phyloP scores from a whole-genome alignment of 2,329 filamentous ascomycete genomes.

The Botrytis hyacinthi region DNA sequence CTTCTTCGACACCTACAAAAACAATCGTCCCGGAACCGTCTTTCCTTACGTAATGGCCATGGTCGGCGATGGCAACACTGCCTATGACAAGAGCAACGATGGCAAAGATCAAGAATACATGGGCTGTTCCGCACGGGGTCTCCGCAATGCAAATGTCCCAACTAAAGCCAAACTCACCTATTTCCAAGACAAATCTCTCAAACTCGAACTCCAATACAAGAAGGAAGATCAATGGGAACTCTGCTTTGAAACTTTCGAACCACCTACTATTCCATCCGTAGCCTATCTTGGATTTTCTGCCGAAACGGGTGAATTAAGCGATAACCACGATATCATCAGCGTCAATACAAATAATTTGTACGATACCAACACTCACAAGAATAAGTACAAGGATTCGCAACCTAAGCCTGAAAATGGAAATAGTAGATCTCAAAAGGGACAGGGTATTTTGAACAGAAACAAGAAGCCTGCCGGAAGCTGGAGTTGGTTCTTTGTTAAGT shows the following conservation, averaged over 20 bases:
- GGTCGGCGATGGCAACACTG: constrained; percentile 85
- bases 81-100: constrained; percentile 91
- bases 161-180: constrained; percentile 90
- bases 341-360: constrained; percentile 88
- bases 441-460: constrained; percentile 26
- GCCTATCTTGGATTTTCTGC: constrained; percentile 75
- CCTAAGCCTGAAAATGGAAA: neutral
- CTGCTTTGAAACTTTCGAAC: constrained; percentile 76
- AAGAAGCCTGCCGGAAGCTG: constrained; percentile 50
- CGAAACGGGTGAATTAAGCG: constrained; percentile 92
- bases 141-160: constrained; percentile 74
- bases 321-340: constrained; percentile 95
- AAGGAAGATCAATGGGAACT: constrained; percentile 80
- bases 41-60: constrained; percentile 99
- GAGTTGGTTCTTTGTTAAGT: constrained; percentile 77
- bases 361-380: constrained; percentile 49
- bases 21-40: constrained; percentile 90
- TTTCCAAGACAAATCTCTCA: constrained; percentile 91
- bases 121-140: constrained; percentile 89
- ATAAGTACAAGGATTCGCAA: constrained; percentile 12
- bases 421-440: constrained; percentile 22
- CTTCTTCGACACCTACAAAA: constrained; percentile 98
- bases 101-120: constrained; percentile 91
- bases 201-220: constrained; percentile 93
- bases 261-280: constrained; percentile 74